Percentiles rank a stretch among this genome's conserved stretches.
phyloP scores from a whole-genome alignment of 768 basidiomycete genomes.

The Mycena polygramma region DNA sequence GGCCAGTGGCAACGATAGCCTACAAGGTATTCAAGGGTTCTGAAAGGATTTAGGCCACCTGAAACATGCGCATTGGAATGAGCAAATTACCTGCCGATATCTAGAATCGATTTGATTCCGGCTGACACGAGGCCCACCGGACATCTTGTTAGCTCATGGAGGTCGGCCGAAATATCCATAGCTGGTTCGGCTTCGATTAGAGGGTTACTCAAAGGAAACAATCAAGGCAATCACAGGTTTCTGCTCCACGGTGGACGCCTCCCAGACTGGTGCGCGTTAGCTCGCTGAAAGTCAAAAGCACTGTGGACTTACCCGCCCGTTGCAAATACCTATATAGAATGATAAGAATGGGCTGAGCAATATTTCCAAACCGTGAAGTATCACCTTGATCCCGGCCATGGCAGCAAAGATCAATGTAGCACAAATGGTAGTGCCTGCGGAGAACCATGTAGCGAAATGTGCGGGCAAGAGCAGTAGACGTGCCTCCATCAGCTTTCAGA shows the following conservation, averaged over 20 bases:
- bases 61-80: neutral
- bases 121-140: slow-evolving; percentile 94
- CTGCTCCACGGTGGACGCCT: slow-evolving; percentile 79
- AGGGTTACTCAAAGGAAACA: neutral
- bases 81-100: slow-evolving; percentile 80
- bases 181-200: slow-evolving; percentile 60
- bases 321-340: slow-evolving; percentile 74
- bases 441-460: slow-evolving; percentile 40
- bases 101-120: slow-evolving; percentile 94
- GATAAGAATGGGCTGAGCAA: slow-evolving; percentile 29
- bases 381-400: slow-evolving; percentile 87
- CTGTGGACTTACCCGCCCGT: slow-evolving; percentile 88
- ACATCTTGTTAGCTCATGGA: slow-evolving; percentile 89
- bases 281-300: neutral
- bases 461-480: slow-evolving; percentile 28
- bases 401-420: slow-evolving; percentile 82
- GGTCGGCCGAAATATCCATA: slow-evolving; percentile 95
- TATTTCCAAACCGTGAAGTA: slow-evolving; percentile 7
- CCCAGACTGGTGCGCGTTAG: slow-evolving; percentile 66
- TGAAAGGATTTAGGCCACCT: slow-evolving; percentile 42
- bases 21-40: slow-evolving; percentile 86
- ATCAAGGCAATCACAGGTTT: slow-evolving; percentile 51
- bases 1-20: slow-evolving; percentile 30
- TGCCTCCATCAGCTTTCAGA: slow-evolving; percentile 79
- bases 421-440: slow-evolving; percentile 76